phyloP scores from a whole-genome alignment of 495 filamentous ascomycete species.

The Pyrenula massariospora region DNA sequence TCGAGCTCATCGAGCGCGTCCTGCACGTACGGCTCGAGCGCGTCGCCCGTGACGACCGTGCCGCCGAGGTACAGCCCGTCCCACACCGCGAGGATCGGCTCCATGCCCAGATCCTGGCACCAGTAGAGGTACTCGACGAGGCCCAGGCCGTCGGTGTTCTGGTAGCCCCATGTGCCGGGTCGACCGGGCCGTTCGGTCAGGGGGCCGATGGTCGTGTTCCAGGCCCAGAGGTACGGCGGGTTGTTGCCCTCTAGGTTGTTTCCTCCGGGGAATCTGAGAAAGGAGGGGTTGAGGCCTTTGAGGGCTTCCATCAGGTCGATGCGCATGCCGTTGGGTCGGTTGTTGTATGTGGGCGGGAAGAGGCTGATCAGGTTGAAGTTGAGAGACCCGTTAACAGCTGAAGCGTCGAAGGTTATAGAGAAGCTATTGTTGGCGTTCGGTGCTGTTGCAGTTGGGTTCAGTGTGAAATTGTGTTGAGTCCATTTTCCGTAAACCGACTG shows the following conservation, averaged over 20 bases:
- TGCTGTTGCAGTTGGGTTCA: constrained; percentile 29
- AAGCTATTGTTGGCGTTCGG: constrained; percentile 56
- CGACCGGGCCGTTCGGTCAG: constrained; percentile 50
- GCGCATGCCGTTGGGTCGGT: constrained; percentile 48
- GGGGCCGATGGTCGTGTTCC: constrained; percentile 57
- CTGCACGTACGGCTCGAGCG: constrained; percentile 32
- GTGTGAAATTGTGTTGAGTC: constrained; percentile 15
- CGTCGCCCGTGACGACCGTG: constrained; percentile 12
- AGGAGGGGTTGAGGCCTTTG: constrained; percentile 37
- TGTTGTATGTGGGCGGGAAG: constrained; percentile 57
- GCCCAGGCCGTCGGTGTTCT: constrained; percentile 51
- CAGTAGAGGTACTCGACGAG: constrained; percentile 54
- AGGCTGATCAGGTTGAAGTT: constrained; percentile 55
- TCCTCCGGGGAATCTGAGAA: constrained; percentile 55
- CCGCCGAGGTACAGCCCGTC: constrained; percentile 52
- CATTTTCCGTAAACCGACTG: neutral
- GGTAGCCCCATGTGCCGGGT: constrained; percentile 48
- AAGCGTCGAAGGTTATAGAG: constrained; percentile 43
- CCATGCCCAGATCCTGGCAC: constrained; percentile 50
- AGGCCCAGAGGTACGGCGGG: constrained; percentile 45
- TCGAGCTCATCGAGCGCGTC: constrained; percentile 59
- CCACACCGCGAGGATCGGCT: constrained; percentile 45
- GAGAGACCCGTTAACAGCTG: constrained; percentile 31
- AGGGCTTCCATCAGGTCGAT: constrained; percentile 46
- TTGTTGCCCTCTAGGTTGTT: constrained; percentile 54